Percentiles rank a stretch among this genome's conserved stretches.
These are phyloP conservation scores for Boechera retrofracta DNA, from an alignment of 345 rosid species.

Conservation along the genomic window DNA sequence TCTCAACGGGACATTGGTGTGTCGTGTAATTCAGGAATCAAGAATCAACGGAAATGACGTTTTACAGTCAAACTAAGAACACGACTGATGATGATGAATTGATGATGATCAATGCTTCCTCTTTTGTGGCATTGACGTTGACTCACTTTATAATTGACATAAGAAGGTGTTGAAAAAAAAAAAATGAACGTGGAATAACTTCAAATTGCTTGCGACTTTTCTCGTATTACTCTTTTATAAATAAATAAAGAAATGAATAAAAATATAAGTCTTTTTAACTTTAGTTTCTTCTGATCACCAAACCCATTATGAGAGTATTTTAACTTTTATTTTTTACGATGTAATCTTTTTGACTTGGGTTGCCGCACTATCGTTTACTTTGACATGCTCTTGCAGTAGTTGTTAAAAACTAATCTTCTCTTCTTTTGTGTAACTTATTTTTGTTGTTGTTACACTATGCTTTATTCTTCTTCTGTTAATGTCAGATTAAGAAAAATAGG, in stretches of 20 bases:
- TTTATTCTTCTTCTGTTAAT: background rate
- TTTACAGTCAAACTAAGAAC: constrained; percentile 23
- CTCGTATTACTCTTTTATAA: constrained; percentile 3
- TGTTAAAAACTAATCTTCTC: constrained; percentile 32
- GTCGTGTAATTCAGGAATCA: constrained; percentile 33
- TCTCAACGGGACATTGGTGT: constrained; percentile 27
- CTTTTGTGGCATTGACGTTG: constrained; percentile 49
- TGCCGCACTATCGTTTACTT: constrained; percentile 43
- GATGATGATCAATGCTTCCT: constrained; percentile 33
- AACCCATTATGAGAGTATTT: constrained; percentile 29
- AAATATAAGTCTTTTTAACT: background rate
- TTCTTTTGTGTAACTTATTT: constrained; percentile 16
- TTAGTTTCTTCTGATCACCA: constrained; percentile 40
- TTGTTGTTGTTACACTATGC: constrained; percentile 19
- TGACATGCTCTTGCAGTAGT: constrained; percentile 42
- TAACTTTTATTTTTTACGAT: constrained; percentile 16
- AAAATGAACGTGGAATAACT: constrained; percentile 27
- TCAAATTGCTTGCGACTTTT: constrained; percentile 41
- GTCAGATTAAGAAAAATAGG: background rate
- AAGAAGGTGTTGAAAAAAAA: background rate
- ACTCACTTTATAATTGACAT: constrained; percentile 36
- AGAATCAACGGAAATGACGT: constrained; percentile 36
- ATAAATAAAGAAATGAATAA: background rate
- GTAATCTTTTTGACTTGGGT: constrained; percentile 46
- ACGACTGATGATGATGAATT: constrained; percentile 26